phyloP scores from a whole-genome alignment of 129 eudicot genomes.

The Apium graveolens region DNA sequence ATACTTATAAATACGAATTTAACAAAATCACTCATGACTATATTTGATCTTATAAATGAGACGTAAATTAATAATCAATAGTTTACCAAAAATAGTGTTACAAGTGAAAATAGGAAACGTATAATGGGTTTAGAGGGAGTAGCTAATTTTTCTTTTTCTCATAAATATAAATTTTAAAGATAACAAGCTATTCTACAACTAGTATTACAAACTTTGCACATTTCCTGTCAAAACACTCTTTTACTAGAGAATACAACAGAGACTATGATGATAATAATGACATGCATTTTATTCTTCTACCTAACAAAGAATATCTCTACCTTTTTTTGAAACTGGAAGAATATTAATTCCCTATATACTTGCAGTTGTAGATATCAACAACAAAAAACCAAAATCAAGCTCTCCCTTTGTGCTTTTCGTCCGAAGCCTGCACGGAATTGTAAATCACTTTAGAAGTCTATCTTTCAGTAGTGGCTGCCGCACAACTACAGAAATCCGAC shows the following conservation, averaged over 20 bases:
- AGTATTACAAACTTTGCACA: background rate
- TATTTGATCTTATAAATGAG: no score
- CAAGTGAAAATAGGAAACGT: no score
- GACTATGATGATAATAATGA: background rate
- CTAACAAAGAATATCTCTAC: background rate
- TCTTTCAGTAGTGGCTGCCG: no score
- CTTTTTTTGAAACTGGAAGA: no score
- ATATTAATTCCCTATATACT: background rate
- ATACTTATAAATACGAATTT: no score
- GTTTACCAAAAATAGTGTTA: no score
- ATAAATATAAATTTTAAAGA: background rate
- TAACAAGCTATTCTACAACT: background rate
- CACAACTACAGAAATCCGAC: background rate
- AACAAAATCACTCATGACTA: no score
- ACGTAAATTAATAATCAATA: no score
- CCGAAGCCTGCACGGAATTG: conserved; percentile 46
- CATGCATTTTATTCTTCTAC: background rate
- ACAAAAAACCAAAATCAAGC: conserved; percentile 17
- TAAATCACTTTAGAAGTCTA: background rate
- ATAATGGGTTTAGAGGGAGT: no score
- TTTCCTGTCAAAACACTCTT: background rate
- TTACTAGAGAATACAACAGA: background rate
- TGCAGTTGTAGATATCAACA: background rate
- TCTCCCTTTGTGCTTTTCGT: conserved; percentile 62
- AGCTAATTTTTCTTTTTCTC: background rate